Percentiles rank a stretch among this genome's conserved stretches.
These are phyloP conservation scores for Arctium lappa DNA, from an alignment of 129 eudicot species.

Conservation along the genomic window DNA sequence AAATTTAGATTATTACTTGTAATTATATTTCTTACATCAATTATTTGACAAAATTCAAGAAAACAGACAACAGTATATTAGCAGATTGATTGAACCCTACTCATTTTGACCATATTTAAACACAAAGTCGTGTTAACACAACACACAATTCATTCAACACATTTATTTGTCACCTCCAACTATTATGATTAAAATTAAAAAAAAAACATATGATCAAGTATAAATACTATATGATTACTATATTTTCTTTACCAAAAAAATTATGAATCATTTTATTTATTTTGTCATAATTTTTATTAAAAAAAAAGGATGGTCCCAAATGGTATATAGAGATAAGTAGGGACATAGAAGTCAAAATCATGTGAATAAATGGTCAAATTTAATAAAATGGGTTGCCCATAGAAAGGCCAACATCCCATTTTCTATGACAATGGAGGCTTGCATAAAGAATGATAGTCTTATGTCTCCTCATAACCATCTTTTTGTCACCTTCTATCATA, in stretches of 20 bases:
- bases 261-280: not conserved
- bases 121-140: not conserved
- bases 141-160: not conserved
- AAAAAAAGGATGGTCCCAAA: not conserved
- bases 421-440: slow-evolving; percentile 25
- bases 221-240: not conserved
- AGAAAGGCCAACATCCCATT: slow-evolving; percentile 38
- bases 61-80: not conserved
- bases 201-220: not conserved
- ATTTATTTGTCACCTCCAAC: not conserved
- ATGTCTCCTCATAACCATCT: slow-evolving; percentile 16
- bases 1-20: not conserved
- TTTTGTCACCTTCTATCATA: slow-evolving; percentile 31
- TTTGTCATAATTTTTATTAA: not conserved
- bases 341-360: slow-evolving; percentile 27
- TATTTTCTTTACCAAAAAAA: too few relatives aligned
- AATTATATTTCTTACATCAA: not conserved
- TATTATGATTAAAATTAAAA: not conserved
- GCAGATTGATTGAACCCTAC: not conserved
- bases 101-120: too few relatives aligned
- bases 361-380: slow-evolving; percentile 11
- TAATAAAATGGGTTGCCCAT: slow-evolving; percentile 24
- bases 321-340: slow-evolving; percentile 6
- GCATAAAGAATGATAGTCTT: slow-evolving; percentile 23
- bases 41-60: too few relatives aligned